phyloP scores from a whole-genome alignment of 2,329 filamentous ascomycete species.

The Pezicula rhizophila region DNA sequence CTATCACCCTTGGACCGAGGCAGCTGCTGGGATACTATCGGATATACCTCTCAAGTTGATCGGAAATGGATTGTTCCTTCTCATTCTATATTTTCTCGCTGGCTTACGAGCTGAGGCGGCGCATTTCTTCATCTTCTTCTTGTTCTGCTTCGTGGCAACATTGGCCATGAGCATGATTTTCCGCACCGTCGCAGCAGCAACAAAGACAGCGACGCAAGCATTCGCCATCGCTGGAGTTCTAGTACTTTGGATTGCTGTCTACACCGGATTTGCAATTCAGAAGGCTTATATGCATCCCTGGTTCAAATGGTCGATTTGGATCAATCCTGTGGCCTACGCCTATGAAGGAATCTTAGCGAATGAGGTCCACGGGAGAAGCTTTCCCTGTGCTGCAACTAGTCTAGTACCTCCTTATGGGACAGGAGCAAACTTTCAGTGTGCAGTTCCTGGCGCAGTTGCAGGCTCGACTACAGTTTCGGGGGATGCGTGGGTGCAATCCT shows the following conservation, averaged over 20 bases:
- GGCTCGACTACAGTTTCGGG: conserved; percentile 48
- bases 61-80: conserved; percentile 43
- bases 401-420: conserved; percentile 10
- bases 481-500: conserved; percentile 46
- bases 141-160: conserved; percentile 67
- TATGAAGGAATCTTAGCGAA: conserved; percentile 79
- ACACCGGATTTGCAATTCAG: conserved; percentile 32
- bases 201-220: conserved; percentile 60
- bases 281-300: conserved; percentile 63
- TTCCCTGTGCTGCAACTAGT: not conserved
- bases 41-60: conserved; percentile 54
- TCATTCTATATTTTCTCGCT: conserved; percentile 52
- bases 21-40: conserved; percentile 45
- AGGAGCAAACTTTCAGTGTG: conserved; percentile 45
- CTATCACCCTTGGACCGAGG: conserved; percentile 47
- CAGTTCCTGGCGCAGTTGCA: conserved; percentile 46
- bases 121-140: conserved; percentile 77
- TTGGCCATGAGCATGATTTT: conserved; percentile 81
- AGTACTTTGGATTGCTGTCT: conserved; percentile 13
- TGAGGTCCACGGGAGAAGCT: conserved; percentile 50
- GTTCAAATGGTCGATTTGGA: conserved; percentile 77
- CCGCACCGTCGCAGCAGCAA: conserved; percentile 68
- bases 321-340: conserved; percentile 65
- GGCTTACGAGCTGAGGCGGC: conserved; percentile 31
- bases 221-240: conserved; percentile 52